phyloP scores from a whole-genome alignment of 805 yeast species.

The Lipomyces starkeyi region DNA sequence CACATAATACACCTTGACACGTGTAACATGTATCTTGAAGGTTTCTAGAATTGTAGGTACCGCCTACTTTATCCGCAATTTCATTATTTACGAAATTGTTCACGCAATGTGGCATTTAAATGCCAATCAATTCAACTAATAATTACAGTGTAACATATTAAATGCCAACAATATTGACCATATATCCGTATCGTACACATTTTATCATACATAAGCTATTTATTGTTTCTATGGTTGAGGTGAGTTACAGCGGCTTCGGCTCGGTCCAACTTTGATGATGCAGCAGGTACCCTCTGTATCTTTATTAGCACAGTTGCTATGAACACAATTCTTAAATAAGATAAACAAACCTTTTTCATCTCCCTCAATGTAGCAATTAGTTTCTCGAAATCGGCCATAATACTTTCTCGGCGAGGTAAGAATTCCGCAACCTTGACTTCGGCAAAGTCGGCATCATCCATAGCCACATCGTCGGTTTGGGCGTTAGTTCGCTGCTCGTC shows the following conservation, averaged over 20 bases:
- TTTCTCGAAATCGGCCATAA: constrained; percentile 21
- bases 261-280: constrained; percentile 25
- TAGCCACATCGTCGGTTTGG: constrained; percentile 1
- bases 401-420: constrained; percentile 17
- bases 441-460: constrained; percentile 6
- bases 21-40: no score
- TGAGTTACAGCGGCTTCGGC: constrained; percentile 30
- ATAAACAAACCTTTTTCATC: constrained; percentile 30
- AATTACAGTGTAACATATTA: not conserved
- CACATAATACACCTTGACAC: no score
- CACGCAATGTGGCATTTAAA: no score
- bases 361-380: constrained; percentile 23
- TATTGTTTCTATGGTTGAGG: constrained; percentile 6
- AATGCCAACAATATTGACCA: not conserved
- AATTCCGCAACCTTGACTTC: constrained; percentile 10
- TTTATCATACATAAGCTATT: not conserved
- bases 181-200: not conserved
- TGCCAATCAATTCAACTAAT: not conserved
- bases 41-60: no score
- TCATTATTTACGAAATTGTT: no score
- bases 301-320: not conserved
- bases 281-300: constrained; percentile 20
- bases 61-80: no score
- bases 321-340: not conserved
- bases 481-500: constrained; percentile 9